A percentile compares a stretch with the other conserved stretches of the same genome.
Evolutionary conservation across 192 early-diverging fungal species (phyloP).

Genomic region (Paraglomus occultum): DNA sequence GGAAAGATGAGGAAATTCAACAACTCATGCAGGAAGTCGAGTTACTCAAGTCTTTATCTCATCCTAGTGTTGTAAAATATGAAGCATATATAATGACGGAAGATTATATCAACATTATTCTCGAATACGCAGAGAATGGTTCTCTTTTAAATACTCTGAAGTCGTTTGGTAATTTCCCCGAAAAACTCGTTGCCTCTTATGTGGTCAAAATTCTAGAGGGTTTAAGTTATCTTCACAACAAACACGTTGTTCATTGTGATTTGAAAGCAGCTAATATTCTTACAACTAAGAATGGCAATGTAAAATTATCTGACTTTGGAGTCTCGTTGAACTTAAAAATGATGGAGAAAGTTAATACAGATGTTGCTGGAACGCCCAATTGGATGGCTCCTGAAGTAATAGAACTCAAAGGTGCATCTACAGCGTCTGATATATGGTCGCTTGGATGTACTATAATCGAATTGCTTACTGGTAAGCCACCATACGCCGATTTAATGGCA

Average conservation of each 20-base stretch:
- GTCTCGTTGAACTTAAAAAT: conserved; percentile 86
- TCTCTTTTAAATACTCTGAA: conserved; percentile 82
- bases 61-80: conserved; percentile 84
- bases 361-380: conserved; percentile 82
- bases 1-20: conserved; percentile 61
- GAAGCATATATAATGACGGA: conserved; percentile 74
- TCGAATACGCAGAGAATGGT: conserved; percentile 92
- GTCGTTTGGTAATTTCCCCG: conserved; percentile 89
- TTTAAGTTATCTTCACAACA: conserved; percentile 83
- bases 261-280: conserved; percentile 96
- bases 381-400: conserved; percentile 95
- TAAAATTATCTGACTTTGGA: conserved; percentile 96
- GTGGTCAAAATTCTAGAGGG: conserved; percentile 88
- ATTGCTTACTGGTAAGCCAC: conserved; percentile 89
- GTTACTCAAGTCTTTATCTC: conserved; percentile 78
- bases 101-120: conserved; percentile 75
- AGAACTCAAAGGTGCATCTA: conserved; percentile 83
- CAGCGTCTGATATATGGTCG: conserved; percentile 91
- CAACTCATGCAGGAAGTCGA: conserved; percentile 88
- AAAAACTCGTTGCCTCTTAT: conserved; percentile 84
- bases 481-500: conserved; percentile 78
- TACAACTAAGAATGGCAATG: conserved; percentile 93
- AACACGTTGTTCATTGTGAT: conserved; percentile 92
- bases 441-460: conserved; percentile 95
- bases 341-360: conserved; percentile 61